Percentiles rank a stretch among this genome's conserved stretches.
These are phyloP conservation scores for Fusarium torreyae DNA, from an alignment of 2,329 filamentous ascomycete species.

Conservation along the genomic window DNA sequence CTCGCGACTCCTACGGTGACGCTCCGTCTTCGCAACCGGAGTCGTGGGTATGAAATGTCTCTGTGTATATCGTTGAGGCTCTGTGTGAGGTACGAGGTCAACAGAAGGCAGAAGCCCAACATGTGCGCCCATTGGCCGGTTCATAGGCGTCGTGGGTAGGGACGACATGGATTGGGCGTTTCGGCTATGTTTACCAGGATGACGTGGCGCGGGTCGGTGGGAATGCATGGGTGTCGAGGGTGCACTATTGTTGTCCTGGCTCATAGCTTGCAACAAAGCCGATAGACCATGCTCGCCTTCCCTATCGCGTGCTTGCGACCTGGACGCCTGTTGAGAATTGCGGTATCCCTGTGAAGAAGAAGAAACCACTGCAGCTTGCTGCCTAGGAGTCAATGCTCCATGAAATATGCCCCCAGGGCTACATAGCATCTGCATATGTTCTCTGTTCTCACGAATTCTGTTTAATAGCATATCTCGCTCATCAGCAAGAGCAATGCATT, in stretches of 20 bases:
- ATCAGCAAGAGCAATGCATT: slow-evolving; percentile 78
- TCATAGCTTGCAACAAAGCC: slow-evolving; percentile 84
- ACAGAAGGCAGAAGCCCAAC: slow-evolving; percentile 72
- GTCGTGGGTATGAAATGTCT: slow-evolving; percentile 63
- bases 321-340: slow-evolving; percentile 66
- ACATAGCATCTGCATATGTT: slow-evolving; percentile 85
- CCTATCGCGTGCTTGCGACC: slow-evolving; percentile 60
- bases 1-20: slow-evolving; percentile 80
- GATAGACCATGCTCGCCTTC: slow-evolving; percentile 77
- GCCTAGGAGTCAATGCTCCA: slow-evolving; percentile 72
- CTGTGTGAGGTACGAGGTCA: slow-evolving; percentile 73
- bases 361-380: slow-evolving; percentile 56
- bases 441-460: slow-evolving; percentile 89
- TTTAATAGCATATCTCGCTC: slow-evolving; percentile 84
- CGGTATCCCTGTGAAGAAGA: slow-evolving; percentile 64
- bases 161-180: slow-evolving; percentile 89
- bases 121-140: slow-evolving; percentile 64
- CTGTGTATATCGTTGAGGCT: slow-evolving; percentile 64
- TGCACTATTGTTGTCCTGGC: slow-evolving; percentile 79
- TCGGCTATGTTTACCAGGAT: slow-evolving; percentile 76
- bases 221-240: slow-evolving; percentile 76
- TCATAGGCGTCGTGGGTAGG: slow-evolving; percentile 81
- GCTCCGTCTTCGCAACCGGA: slow-evolving; percentile 59
- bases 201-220: slow-evolving; percentile 63
- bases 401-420: slow-evolving; percentile 80